Evolutionary conservation across 441 rosid species (phyloP).

Genomic region (Corymbia citriodora): DNA sequence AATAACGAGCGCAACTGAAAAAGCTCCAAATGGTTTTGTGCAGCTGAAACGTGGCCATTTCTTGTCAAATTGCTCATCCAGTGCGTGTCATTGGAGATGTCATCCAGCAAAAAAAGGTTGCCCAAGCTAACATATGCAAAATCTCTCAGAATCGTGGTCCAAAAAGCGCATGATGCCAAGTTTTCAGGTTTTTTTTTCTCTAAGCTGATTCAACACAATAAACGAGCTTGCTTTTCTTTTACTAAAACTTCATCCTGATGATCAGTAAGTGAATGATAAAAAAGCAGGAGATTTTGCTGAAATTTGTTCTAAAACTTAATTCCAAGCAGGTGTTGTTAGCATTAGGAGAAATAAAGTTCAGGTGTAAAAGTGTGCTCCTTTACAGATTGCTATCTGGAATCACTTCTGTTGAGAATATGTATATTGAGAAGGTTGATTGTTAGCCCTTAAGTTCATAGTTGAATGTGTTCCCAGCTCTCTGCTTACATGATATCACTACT

Average conservation of each 20-base stretch:
- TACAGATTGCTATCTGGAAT: not conserved
- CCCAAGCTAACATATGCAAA: slow-evolving; percentile 68
- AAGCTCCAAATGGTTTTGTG: slow-evolving; percentile 21
- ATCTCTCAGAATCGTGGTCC: slow-evolving; percentile 63
- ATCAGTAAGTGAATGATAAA: not conserved
- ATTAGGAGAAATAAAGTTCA: not conserved
- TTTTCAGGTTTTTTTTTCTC: slow-evolving; percentile 42
- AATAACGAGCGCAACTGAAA: not conserved
- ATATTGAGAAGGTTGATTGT: not conserved
- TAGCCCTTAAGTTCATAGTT: not conserved
- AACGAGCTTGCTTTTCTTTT: not conserved
- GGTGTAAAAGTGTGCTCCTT: not conserved
- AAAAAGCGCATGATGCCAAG: slow-evolving; percentile 66
- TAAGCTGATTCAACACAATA: not conserved
- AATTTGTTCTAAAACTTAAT: not conserved
- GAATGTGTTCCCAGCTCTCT: not conserved
- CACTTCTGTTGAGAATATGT: not conserved
- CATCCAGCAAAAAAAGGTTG: slow-evolving; percentile 57
- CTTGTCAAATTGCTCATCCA: slow-evolving; percentile 57
- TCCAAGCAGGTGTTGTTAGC: not conserved
- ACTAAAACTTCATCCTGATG: not conserved
- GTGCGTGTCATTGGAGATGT: slow-evolving; percentile 70
- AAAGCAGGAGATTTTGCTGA: not conserved
- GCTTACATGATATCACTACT: not conserved
- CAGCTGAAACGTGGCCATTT: slow-evolving; percentile 97